phyloP scores from a whole-genome alignment of 106 monocot species.

The Phalaenopsis equestris region DNA sequence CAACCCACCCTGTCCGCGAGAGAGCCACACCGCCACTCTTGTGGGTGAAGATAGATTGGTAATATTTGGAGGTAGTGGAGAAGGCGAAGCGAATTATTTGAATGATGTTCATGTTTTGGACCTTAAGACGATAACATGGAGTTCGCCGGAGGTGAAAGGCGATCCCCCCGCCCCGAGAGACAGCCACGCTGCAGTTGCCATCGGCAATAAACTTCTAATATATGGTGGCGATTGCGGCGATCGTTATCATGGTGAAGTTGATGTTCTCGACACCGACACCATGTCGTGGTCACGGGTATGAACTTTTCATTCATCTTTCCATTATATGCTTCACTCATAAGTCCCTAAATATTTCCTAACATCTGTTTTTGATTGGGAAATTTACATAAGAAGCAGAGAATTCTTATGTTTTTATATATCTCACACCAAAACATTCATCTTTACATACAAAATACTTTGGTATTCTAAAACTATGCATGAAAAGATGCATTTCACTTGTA shows the following conservation, averaged over 20 bases:
- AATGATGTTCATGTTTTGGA: conserved; percentile 85
- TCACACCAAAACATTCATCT: too few species aligned
- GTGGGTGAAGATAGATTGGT: conserved; percentile 47
- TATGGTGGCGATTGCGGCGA: conserved; percentile 93
- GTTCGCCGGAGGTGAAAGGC: conserved; percentile 62
- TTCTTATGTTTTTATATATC: too few species aligned
- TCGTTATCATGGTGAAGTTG: conserved; percentile 81
- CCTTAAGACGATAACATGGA: conserved; percentile 70
- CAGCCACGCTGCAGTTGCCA: conserved; percentile 69
- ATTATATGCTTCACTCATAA: too few species aligned
- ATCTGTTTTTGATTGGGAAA: not conserved
- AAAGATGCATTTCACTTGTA: too few species aligned
- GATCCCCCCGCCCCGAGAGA: conserved; percentile 68
- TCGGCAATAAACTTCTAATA: conserved; percentile 58
- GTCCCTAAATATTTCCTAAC: not conserved
- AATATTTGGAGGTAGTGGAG: conserved; percentile 87
- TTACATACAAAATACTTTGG: too few species aligned
- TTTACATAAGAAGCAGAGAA: too few species aligned
- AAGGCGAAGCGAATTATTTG: conserved; percentile 81
- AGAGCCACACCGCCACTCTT: conserved; percentile 73
- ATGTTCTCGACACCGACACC: conserved; percentile 64
- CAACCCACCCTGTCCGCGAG: conserved; percentile 52
- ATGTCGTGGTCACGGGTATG: conserved; percentile 83
- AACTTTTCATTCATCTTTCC: not conserved
- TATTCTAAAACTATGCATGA: too few species aligned